phyloP scores from a whole-genome alignment of 768 basidiomycete species.

The Collybia sp. region DNA sequence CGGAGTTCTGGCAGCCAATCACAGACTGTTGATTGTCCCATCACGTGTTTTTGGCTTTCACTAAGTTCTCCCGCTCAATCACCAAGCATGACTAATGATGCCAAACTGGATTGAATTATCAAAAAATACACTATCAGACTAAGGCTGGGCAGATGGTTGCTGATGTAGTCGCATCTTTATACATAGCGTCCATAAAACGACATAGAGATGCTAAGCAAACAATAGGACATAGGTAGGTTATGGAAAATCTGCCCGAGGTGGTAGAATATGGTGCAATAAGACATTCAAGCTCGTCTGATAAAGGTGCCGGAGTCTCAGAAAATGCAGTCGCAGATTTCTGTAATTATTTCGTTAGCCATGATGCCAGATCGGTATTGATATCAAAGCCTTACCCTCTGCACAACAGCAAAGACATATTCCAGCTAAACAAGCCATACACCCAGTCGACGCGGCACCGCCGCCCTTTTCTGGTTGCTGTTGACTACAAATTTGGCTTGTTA shows the following conservation, averaged over 20 bases:
- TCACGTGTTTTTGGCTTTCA: too few species aligned
- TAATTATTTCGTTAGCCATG: constrained; percentile 4
- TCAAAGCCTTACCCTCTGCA: constrained; percentile 53
- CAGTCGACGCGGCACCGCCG: constrained; percentile 27
- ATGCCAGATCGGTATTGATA: neutral
- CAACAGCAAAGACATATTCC: constrained; percentile 65
- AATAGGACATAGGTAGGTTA: constrained; percentile 3
- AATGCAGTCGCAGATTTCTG: constrained; percentile 75
- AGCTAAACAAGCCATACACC: constrained; percentile 64
- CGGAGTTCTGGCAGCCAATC: constrained; percentile 38
- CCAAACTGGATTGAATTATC: too few species aligned
- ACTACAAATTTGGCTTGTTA: constrained; percentile 11
- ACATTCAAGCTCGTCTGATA: too few species aligned
- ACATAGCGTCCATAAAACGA: too few species aligned
- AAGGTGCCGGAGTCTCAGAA: constrained; percentile 37
- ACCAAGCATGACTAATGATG: too few species aligned
- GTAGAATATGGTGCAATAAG: neutral
- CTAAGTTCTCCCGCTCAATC: too few species aligned
- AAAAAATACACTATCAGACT: too few species aligned
- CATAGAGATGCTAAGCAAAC: neutral
- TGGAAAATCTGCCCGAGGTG: constrained; percentile 3
- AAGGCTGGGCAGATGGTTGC: too few species aligned
- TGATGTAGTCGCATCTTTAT: too few species aligned
- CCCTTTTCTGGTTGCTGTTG: constrained; percentile 53
- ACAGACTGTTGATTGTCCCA: too few species aligned